Conservation (phyloP, 805 yeast species). For the Metschnikowia cubensis region DNA sequence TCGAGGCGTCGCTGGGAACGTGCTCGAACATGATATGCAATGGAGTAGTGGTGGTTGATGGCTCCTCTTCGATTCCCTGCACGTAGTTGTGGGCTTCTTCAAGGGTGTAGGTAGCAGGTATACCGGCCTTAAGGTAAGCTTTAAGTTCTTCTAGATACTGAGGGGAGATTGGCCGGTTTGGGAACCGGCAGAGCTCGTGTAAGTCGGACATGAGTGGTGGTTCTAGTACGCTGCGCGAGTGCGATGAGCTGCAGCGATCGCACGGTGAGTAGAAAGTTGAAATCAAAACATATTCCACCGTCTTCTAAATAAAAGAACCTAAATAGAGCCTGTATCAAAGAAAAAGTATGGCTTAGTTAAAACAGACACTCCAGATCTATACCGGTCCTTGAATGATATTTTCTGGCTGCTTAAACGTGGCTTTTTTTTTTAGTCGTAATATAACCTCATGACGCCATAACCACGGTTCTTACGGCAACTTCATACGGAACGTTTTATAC, state of each 20-base stretch:
- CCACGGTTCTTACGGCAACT: no score
- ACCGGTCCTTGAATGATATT: no score
- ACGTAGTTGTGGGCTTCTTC: conserved; percentile 68
- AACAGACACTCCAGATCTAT: no score
- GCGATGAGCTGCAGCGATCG: conserved; percentile 4
- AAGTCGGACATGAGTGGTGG: conserved; percentile 57
- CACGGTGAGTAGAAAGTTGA: background rate
- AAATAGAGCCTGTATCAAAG: no score
- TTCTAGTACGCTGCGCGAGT: background rate
- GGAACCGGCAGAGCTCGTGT: conserved; percentile 57
- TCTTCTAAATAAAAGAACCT: no score
- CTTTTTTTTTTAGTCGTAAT: no score
- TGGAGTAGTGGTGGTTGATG: conserved; percentile 64
- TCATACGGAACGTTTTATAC: no score
- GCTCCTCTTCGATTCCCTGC: conserved; percentile 33
- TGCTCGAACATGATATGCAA: conserved; percentile 64
- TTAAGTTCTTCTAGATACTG: conserved; percentile 43
- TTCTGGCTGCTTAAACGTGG: no score
- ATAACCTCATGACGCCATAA: no score
- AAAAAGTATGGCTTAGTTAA: no score
- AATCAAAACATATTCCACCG: no score
- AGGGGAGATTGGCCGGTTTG: conserved; percentile 47
- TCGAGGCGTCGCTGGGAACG: conserved; percentile 43
- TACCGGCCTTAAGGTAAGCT: conserved; percentile 52
- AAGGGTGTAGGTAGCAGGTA: conserved; percentile 78